Evolutionary conservation across 176 grass and related monocot genomes (phyloP).

Genomic region (Oryza nivara): DNA sequence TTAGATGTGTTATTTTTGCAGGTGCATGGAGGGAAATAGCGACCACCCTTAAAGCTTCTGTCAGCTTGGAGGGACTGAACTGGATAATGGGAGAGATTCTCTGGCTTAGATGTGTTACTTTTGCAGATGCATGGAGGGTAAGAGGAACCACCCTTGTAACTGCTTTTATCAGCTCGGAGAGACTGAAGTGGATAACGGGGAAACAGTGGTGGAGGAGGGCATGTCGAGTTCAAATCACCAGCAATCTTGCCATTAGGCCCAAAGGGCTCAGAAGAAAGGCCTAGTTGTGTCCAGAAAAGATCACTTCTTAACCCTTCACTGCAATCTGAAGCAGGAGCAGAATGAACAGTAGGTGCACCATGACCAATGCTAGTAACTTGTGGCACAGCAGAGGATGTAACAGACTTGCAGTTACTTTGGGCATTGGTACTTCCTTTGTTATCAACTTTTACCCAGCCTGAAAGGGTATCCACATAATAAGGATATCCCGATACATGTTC

Average conservation of each 20-base stretch:
- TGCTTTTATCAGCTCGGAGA: conserved; percentile 17
- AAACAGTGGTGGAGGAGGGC: not conserved
- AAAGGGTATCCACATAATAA: conserved; percentile 18
- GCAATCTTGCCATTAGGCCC: not conserved
- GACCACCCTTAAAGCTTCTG: not conserved
- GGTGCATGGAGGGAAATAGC: not conserved
- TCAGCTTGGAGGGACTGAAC: not conserved
- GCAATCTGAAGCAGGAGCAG: not conserved
- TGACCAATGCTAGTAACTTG: conserved; percentile 20
- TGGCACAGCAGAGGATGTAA: not conserved
- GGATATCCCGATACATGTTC: conserved; percentile 4
- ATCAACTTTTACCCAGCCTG: conserved; percentile 29
- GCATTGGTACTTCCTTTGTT: conserved; percentile 31
- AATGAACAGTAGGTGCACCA: conserved; percentile 6
- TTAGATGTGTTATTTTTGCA: not conserved
- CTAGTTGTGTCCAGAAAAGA: not conserved
- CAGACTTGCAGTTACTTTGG: conserved; percentile 51
- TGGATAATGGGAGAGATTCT: not conserved
- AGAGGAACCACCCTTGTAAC: not conserved
- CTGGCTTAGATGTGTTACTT: not conserved
- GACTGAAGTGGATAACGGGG: not conserved
- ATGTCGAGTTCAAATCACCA: not conserved
- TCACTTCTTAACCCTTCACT: not conserved
- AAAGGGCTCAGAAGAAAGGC: not conserved
- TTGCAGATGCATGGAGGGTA: not conserved